A percentile compares a stretch with the other conserved stretches of the same genome.
phyloP scores from a whole-genome alignment of 1,139 yeast species.

The Schwanniomyces etchellsii region DNA sequence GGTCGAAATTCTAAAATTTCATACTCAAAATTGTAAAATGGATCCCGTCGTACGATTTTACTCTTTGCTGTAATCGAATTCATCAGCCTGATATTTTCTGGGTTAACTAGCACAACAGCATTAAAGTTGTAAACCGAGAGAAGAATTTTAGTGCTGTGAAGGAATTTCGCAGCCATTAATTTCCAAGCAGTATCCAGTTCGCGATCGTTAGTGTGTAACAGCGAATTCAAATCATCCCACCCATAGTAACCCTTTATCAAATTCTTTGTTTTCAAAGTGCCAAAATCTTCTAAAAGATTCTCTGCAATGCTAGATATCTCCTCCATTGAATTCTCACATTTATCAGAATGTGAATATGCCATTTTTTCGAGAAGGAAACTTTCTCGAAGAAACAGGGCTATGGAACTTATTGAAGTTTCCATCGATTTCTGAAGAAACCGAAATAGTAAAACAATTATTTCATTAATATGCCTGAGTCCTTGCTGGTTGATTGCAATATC shows the following conservation, averaged over 20 bases:
- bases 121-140: slow-evolving; percentile 23
- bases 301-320: slow-evolving; percentile 38
- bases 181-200: slow-evolving; percentile 19
- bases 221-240: slow-evolving; percentile 14
- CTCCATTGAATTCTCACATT: slow-evolving; percentile 30
- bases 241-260: slow-evolving; percentile 31
- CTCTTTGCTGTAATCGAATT: no score
- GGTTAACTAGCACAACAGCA: slow-evolving; percentile 9
- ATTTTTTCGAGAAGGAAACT: slow-evolving; percentile 38
- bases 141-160: slow-evolving; percentile 16
- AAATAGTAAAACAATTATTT: slow-evolving; percentile 24
- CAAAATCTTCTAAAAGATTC: slow-evolving; percentile 27
- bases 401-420: slow-evolving; percentile 1
- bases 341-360: slow-evolving; percentile 36
- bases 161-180: slow-evolving; percentile 14
- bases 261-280: slow-evolving; percentile 23
- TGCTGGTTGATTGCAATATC: slow-evolving; percentile 40
- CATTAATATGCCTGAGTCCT: slow-evolving; percentile 29
- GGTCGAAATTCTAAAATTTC: slow-evolving; percentile 8
- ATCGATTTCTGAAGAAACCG: slow-evolving; percentile 13
- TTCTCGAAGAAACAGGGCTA: slow-evolving; percentile 31
- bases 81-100: no score
- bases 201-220: slow-evolving; percentile 18
- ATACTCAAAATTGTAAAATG: slow-evolving; percentile 16
- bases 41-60: no score